Percentiles rank a stretch among this genome's conserved stretches.
Evolutionary conservation across 768 basidiomycete genomes (phyloP).

Genomic region (Tricholoma terreum): DNA sequence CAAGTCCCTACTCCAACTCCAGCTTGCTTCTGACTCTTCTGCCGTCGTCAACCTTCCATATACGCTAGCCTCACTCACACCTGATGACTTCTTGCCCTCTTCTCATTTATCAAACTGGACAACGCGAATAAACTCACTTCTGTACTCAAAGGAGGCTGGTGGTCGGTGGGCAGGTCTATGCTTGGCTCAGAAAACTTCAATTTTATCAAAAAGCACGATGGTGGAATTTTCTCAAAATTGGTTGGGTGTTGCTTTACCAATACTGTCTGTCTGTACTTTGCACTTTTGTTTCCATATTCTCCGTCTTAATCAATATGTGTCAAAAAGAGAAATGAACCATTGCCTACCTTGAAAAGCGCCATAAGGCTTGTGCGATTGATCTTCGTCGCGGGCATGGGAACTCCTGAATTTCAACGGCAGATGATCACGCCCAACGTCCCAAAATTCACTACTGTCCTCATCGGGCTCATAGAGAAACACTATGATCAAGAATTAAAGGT

Average conservation of each 20-base stretch:
- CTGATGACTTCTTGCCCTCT: slow-evolving; percentile 55
- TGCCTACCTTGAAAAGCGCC: slow-evolving; percentile 56
- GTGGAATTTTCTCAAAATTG: slow-evolving; percentile 72
- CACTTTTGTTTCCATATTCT: slow-evolving; percentile 15
- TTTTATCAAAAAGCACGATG: slow-evolving; percentile 56
- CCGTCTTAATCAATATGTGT: slow-evolving; percentile 20
- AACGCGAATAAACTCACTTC: slow-evolving; percentile 65
- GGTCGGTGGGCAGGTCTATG: slow-evolving; percentile 80
- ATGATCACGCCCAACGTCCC: slow-evolving; percentile 66
- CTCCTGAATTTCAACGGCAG: slow-evolving; percentile 83
- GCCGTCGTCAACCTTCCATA: slow-evolving; percentile 58
- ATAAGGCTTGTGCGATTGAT: slow-evolving; percentile 63
- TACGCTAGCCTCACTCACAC: slow-evolving; percentile 52
- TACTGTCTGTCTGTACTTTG: slow-evolving; percentile 61
- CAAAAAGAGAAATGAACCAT: slow-evolving; percentile 64
- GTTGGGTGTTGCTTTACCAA: slow-evolving; percentile 61
- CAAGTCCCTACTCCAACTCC: slow-evolving; percentile 64
- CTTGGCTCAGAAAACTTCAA: slow-evolving; percentile 64
- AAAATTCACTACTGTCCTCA: slow-evolving; percentile 62
- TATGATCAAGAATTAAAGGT: slow-evolving; percentile 56
- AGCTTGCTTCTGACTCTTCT: slow-evolving; percentile 67
- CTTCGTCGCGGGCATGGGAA: slow-evolving; percentile 55
- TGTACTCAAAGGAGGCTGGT: slow-evolving; percentile 75
- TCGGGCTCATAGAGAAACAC: slow-evolving; percentile 53
- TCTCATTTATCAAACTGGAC: slow-evolving; percentile 73